Base-by-base conservation (phyloP, 176 grass and related monocot genomes). In the Alopecurus myosuroides region DNA sequence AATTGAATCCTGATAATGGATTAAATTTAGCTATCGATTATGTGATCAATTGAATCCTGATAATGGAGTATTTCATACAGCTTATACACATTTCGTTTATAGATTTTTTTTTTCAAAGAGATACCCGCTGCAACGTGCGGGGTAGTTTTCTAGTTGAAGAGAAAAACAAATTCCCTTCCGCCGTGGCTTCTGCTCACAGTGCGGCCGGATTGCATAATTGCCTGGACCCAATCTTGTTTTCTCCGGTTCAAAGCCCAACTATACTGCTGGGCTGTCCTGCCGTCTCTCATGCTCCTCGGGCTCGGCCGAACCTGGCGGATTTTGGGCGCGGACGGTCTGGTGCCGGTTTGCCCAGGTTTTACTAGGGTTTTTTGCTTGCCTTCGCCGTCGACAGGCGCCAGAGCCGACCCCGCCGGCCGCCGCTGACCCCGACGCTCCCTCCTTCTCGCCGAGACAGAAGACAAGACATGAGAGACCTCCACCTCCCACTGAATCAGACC, bases 401-500 rank as follows among this genome's bases (percentile, higher is more conserved):
- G 14, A 45, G 12, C 44, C 44, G 3, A 31, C 23, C 8, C 37
- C 36, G 41, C 11, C 28, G 13, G 4, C 64, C 26, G 36, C 72
- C 19, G 11, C 22, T 28, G 60, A 5, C 63, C 31, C 19, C 33
- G 20, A 20, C n/a, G n/a, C 60, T 60, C 30, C 17, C 25, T 33
- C 4, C 13, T 2, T 5, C 39, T 29, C 53, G 14, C 6, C 69
- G 31, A 40, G 49, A 40, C 77, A 34, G 36, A 11, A 28, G 4
- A 23, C 9, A 1, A 36, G 80, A 75, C 68, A 96, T 91, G 93
- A 95, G 90, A 51, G 91, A 89, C 61, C 76, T 94, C 53, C 90
- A 89, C 15, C 88, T 92, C n/a, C 85, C 97, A n/a, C 85, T 96
- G 84, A 99, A 94, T 86, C 97, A 99, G 87, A 99, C 97, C 11